Evolutionary conservation across 345 rosid genomes (phyloP), one percentile per base, ranked within the genome.

Genomic region (Citropsis articulata): DNA sequence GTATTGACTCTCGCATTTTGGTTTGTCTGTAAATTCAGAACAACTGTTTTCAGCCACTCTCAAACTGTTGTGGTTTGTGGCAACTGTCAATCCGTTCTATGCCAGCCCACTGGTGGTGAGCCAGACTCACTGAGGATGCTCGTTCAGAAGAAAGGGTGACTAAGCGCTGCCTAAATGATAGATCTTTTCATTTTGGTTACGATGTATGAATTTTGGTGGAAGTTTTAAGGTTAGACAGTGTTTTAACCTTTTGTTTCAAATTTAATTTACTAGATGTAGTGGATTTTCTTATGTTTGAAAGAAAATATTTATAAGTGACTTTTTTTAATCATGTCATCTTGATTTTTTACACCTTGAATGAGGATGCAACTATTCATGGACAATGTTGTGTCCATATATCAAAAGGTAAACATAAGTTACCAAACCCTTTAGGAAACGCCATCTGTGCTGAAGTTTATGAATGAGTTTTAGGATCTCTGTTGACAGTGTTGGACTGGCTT

Each of bases 41-140:
- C 96, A 1, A 90, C 96, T 0, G 94, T 91, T 7, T 91, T 91
- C 72, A 91, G 96, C 81, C 96, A 89, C 86, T 91, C 96, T 2
- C 94, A 91, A 80, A 88, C 96, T 0, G 92, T 89, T 74, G 96
- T 91, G 75, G 89, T 90, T 1, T 90, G 96, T 1, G 89, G 91
- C 27, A 91, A 88, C 83, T 91, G 96, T 86, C 94, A 91, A 89
- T 83, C 92, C 13, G 88, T 91, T 57, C 68, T 91, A 4, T 89
- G 94, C 90, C 91, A 89, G 82, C 96, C 96, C 30, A 91, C 92
- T 7, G 92, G 96, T 76, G 96, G 94, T 42, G 85, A 13, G 94
- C 94, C 0, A 84, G 82, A 45, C 92, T 91, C 75, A 89, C 90
- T 0, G 94, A 91, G 96, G 92, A 36, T 91, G 96, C 84, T 88